Conservation (phyloP, 352 stramenopile genomes). For the Globisporangium middletonii region DNA sequence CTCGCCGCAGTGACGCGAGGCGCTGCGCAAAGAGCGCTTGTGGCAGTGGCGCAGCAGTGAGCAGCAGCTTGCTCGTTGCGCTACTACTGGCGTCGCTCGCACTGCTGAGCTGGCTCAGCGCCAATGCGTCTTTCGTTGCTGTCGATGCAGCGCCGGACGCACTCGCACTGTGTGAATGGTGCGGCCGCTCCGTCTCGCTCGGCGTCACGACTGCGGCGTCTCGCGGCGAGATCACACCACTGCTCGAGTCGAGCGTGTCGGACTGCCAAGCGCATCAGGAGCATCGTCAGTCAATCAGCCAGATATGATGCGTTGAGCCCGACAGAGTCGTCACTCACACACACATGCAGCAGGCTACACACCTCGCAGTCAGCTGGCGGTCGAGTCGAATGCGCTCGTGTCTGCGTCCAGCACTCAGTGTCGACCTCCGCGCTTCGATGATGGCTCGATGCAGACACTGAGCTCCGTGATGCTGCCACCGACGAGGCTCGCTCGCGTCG, state of each 20-base stretch:
- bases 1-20: conserved; percentile 8
- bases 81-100: conserved; percentile 1
- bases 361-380: not conserved
- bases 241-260: conserved; percentile 15
- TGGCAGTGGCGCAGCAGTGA: conserved; percentile 11
- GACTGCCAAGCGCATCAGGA: conserved; percentile 1
- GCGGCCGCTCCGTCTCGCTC: not conserved
- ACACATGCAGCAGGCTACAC: not conserved
- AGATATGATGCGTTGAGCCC: not conserved
- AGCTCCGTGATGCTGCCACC: too few relatives aligned
- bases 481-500: not conserved
- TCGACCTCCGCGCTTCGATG: not conserved
- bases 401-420: not conserved
- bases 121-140: not conserved
- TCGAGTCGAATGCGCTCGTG: not conserved
- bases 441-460: too few relatives aligned
- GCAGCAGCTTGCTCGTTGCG: conserved; percentile 3
- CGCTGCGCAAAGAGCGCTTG: conserved; percentile 12
- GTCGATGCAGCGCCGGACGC: too few relatives aligned
- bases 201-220: not conserved
- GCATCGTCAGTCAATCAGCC: too few relatives aligned
- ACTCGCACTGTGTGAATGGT: too few relatives aligned
- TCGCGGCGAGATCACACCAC: conserved; percentile 7
- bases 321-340: not conserved
- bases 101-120: conserved; percentile 4